A percentile compares a stretch with the other conserved stretches of the same genome.
Evolutionary conservation across 768 basidiomycete genomes (phyloP).

Genomic region (Tremella fuciformis): DNA sequence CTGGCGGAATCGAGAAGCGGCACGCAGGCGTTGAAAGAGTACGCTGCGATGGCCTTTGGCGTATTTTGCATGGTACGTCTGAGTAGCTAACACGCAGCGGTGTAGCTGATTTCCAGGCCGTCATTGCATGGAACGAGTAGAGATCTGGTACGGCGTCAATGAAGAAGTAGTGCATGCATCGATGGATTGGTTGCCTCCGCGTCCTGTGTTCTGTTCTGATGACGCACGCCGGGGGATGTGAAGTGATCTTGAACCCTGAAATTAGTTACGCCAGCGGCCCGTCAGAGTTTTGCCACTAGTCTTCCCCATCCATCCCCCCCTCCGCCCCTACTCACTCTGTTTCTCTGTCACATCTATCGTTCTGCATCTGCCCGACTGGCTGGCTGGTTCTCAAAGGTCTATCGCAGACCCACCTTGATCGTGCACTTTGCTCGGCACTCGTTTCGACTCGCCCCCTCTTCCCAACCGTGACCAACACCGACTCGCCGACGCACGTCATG

Average conservation of each 20-base stretch:
- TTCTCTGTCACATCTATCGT: neutral
- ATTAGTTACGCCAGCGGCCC: neutral
- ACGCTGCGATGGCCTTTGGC: slow-evolving; percentile 85
- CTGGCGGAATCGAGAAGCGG: slow-evolving; percentile 83
- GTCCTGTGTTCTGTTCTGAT: neutral
- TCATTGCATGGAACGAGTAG: slow-evolving; percentile 52
- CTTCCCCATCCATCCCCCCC: neutral
- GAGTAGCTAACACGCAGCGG: neutral
- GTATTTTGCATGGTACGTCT: slow-evolving; percentile 71
- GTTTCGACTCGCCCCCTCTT: neutral
- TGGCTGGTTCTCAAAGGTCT: neutral
- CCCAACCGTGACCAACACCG: neutral
- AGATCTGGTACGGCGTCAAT: neutral
- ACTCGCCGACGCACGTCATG: slow-evolving; percentile 5
- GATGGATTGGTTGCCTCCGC: neutral
- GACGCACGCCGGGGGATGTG: neutral
- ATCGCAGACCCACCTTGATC: slow-evolving; percentile 3
- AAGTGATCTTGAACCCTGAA: neutral
- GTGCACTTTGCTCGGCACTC: neutral
- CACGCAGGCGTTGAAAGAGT: slow-evolving; percentile 89
- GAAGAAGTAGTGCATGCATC: neutral
- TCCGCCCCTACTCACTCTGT: neutral
- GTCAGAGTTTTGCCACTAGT: neutral
- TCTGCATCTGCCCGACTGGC: neutral
- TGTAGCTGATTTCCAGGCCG: slow-evolving; percentile 30